Percentiles rank a stretch among this genome's conserved stretches.
Conservation (phyloP, 164 flowering plant genomes). For the Santalum album region DNA sequence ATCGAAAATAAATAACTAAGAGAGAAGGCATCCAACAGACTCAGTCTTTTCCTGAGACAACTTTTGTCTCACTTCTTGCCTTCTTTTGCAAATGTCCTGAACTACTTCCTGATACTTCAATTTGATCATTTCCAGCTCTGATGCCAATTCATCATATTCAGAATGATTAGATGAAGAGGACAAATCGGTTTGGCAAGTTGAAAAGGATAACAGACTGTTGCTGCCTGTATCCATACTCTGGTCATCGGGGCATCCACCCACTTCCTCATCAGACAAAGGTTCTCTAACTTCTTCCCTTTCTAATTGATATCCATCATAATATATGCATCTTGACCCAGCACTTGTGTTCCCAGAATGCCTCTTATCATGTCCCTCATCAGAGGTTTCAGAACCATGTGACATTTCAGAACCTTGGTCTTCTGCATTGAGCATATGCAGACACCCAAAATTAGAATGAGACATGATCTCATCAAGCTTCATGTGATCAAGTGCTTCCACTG, state of each 20-base stretch:
- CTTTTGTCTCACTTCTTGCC: slow-evolving; percentile 44
- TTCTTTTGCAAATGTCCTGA: slow-evolving; percentile 35
- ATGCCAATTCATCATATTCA: slow-evolving; percentile 27
- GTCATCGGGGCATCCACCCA: slow-evolving; percentile 1
- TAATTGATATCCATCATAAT: slow-evolving; percentile 10
- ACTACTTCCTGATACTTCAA: slow-evolving; percentile 38
- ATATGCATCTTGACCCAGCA: slow-evolving; percentile 12
- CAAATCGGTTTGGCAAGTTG: slow-evolving; percentile 13
- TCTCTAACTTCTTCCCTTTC: not conserved
- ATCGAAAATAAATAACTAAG: slow-evolving; percentile 12
- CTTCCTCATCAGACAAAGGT: not conserved
- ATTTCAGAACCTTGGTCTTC: slow-evolving; percentile 26
- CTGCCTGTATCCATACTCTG: slow-evolving; percentile 2
- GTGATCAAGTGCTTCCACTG: slow-evolving; percentile 6
- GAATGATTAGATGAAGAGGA: slow-evolving; percentile 19
- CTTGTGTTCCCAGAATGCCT: slow-evolving; percentile 8
- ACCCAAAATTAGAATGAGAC: slow-evolving; percentile 15
- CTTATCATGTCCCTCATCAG: slow-evolving; percentile 20
- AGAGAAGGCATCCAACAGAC: no score
- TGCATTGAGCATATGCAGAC: slow-evolving; percentile 3
- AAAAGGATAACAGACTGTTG: slow-evolving; percentile 6
- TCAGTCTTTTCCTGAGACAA: slow-evolving; percentile 25
- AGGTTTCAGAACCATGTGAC: slow-evolving; percentile 30
- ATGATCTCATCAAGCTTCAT: slow-evolving; percentile 15
- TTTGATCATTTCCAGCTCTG: slow-evolving; percentile 46